phyloP scores from a whole-genome alignment of 208 protist genomes.

The Crithidia mellificae region DNA sequence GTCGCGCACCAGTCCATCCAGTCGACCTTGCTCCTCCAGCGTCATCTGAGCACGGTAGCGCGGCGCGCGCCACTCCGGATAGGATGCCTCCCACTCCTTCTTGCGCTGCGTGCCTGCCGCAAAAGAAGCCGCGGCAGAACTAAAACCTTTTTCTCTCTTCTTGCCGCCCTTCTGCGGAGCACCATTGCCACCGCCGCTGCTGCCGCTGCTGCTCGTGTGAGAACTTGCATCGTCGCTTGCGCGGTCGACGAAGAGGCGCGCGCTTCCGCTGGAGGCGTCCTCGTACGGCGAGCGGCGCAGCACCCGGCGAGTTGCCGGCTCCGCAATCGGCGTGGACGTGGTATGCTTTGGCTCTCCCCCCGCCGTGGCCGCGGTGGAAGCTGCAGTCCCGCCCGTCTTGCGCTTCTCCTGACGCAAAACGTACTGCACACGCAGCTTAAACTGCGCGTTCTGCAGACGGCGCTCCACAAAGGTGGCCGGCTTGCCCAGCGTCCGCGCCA shows the following conservation, averaged over 20 bases:
- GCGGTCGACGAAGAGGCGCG: no score
- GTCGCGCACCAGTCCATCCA: slow-evolving; percentile 39
- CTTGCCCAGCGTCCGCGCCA: slow-evolving; percentile 82
- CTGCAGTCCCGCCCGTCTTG: neutral
- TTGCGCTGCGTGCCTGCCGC: slow-evolving; percentile 23
- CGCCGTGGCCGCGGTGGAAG: neutral
- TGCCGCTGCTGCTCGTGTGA: no score
- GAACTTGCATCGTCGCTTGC: no score
- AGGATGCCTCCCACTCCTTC: slow-evolving; percentile 74
- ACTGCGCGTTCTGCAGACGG: slow-evolving; percentile 87
- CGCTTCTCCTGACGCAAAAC: slow-evolving; percentile 66
- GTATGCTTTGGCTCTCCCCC: slow-evolving; percentile 2
- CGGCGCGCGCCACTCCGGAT: slow-evolving; percentile 49
- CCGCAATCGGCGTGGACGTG: slow-evolving; percentile 26
- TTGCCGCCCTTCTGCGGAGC: no score
- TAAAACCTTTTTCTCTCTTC: no score
- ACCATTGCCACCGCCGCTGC: neutral
- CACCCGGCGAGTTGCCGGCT: slow-evolving; percentile 22
- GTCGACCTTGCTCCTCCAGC: slow-evolving; percentile 72
- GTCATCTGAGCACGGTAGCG: slow-evolving; percentile 66
- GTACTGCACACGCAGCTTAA: slow-evolving; percentile 86
- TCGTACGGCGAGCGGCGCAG: slow-evolving; percentile 34
- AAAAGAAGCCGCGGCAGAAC: neutral
- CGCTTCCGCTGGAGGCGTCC: slow-evolving; percentile 1
- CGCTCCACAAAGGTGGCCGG: slow-evolving; percentile 81